These are phyloP conservation scores for Pulicaria dysenterica DNA, from an alignment of 129 eudicot genomes.

Conservation along the genomic window DNA sequence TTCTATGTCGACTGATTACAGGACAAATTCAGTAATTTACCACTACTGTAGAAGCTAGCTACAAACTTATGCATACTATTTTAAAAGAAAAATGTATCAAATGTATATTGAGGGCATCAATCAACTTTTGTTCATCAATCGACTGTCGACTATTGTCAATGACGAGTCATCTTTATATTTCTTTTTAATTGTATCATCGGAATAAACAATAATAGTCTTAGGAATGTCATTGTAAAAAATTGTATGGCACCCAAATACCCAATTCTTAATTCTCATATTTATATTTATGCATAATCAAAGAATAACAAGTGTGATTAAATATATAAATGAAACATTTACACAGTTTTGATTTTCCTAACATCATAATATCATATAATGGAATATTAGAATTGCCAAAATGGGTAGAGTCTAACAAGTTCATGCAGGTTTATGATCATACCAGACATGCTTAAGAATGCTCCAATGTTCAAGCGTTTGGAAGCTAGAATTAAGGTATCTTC, in stretches of 20 bases:
- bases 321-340: not conserved
- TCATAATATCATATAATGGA: not conserved
- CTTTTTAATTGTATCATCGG: too few relatives aligned
- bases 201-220: not conserved
- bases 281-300: not conserved
- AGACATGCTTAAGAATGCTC: conserved; percentile 98
- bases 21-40: not conserved
- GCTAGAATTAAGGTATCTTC: conserved; percentile 84
- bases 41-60: not conserved
- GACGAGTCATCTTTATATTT: not conserved
- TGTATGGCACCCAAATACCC: not conserved
- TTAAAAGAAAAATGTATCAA: not conserved
- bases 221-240: not conserved
- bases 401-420: conserved; percentile 2
- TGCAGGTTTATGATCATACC: conserved; percentile 94
- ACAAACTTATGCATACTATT: not conserved
- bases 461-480: conserved; percentile 92
- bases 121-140: not conserved
- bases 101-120: not conserved
- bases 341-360: not conserved
- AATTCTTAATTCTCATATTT: not conserved
- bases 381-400: not conserved
- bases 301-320: too few relatives aligned
- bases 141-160: not conserved
- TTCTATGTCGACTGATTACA: too few relatives aligned